phyloP scores from a whole-genome alignment of 768 basidiomycete species.

The Lactifluus subvellereus region DNA sequence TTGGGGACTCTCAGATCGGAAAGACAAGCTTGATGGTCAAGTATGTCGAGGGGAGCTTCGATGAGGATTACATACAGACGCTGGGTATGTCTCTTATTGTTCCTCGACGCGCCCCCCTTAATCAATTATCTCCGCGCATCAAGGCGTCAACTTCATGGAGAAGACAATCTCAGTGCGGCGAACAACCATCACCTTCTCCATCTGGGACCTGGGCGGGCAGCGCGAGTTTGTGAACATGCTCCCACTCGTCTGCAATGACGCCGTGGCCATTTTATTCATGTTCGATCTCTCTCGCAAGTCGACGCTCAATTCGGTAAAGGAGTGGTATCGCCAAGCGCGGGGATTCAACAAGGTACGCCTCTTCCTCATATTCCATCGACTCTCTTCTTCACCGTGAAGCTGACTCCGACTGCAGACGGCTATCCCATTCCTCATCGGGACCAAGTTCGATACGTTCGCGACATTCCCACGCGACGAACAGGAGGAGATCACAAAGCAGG shows the following conservation, averaged over 20 bases:
- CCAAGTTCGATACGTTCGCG: conserved; percentile 96
- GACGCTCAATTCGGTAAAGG: conserved; percentile 96
- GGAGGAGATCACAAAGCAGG: conserved; percentile 99
- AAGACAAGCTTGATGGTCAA: conserved; percentile 99
- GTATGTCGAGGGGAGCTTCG: conserved; percentile 98
- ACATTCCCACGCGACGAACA: conserved; percentile 97
- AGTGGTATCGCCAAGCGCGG: conserved; percentile 98
- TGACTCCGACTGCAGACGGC: conserved; percentile 60
- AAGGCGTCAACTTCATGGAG: conserved; percentile 99
- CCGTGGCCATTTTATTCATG: conserved; percentile 99
- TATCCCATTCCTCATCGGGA: conserved; percentile 97
- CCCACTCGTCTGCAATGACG: conserved; percentile 96
- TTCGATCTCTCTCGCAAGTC: conserved; percentile 97
- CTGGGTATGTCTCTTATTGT: conserved; percentile 54
- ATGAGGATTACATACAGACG: conserved; percentile 99
- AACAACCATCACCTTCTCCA: conserved; percentile 98
- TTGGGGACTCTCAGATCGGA: conserved; percentile 98
- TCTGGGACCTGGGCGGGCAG: conserved; percentile 98
- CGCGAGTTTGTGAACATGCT: conserved; percentile 99
- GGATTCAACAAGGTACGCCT: conserved; percentile 93
- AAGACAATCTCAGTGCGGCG: conserved; percentile 98
- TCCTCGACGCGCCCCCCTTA: conserved; percentile 21
- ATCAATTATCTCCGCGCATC: conserved; percentile 24
- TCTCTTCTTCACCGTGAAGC: background rate
- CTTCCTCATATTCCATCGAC: background rate